phyloP scores from a whole-genome alignment of 148 eudicot species.

The Cornus kousa region DNA sequence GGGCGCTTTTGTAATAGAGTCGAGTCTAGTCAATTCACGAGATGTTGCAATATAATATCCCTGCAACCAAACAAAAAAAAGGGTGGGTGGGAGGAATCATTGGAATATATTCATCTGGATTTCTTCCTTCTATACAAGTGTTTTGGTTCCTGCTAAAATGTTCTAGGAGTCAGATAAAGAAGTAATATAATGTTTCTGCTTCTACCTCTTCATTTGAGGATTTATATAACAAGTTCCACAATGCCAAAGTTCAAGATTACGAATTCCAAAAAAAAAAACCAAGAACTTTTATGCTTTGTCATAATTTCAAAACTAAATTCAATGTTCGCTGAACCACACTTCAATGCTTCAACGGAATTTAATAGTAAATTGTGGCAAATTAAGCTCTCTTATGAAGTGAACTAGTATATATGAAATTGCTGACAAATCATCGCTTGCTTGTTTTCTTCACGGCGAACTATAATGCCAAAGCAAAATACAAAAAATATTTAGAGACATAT shows the following conservation, averaged over 20 bases:
- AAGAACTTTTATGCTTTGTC: not conserved
- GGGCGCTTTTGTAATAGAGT: slow-evolving; percentile 93
- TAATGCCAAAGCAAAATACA: not conserved
- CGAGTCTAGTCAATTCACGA: slow-evolving; percentile 88
- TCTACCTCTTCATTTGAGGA: no score
- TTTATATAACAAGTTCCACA: not conserved
- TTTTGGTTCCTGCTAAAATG: not conserved
- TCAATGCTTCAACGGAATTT: not conserved
- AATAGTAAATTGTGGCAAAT: not conserved
- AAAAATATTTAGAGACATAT: not conserved
- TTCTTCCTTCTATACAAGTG: not conserved
- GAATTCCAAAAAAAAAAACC: not conserved
- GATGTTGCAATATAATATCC: slow-evolving; percentile 84
- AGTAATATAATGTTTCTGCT: not conserved
- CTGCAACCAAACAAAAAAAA: slow-evolving; percentile 33
- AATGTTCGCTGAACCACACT: no score
- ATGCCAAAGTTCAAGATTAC: slow-evolving; percentile 6
- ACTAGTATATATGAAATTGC: not conserved
- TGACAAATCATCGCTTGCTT: not conserved
- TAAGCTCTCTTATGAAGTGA: not conserved
- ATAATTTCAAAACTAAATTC: not conserved
- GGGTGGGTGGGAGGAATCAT: not conserved
- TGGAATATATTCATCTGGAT: not conserved
- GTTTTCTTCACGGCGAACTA: not conserved
- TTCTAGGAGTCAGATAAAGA: not conserved